These are phyloP conservation scores for Russula emetica DNA, from an alignment of 768 basidiomycete species.

Conservation along the genomic window DNA sequence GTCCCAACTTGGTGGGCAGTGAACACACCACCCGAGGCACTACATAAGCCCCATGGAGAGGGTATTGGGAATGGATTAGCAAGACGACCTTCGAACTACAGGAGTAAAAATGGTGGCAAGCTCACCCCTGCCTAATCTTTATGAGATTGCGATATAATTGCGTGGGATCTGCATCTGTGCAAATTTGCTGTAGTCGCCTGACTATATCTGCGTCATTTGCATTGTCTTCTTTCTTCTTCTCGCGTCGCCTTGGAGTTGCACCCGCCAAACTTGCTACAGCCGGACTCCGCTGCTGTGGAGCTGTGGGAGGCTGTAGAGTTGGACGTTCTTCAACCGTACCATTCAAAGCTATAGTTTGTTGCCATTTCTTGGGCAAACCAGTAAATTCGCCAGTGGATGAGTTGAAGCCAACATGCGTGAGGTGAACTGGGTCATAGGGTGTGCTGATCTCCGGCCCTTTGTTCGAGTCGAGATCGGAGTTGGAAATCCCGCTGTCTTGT, in stretches of 20 bases:
- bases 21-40: constrained; percentile 97
- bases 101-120: constrained; percentile 5
- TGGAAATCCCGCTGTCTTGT: constrained; percentile 92
- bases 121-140: constrained; percentile 97
- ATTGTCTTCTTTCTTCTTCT: constrained; percentile 49
- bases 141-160: constrained; percentile 85
- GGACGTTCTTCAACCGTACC: constrained; percentile 33
- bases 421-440: constrained; percentile 50
- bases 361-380: too few species aligned
- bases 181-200: constrained; percentile 85
- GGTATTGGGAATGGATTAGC: background rate
- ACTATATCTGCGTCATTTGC: constrained; percentile 85
- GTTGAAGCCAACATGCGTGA: too few species aligned
- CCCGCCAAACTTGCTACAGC: constrained; percentile 62
- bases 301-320: constrained; percentile 28
- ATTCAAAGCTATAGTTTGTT: background rate
- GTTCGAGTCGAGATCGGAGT: constrained; percentile 59
- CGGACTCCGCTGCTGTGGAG: constrained; percentile 49
- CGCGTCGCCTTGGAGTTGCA: constrained; percentile 67
- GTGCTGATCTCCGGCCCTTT: constrained; percentile 91
- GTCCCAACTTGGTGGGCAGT: constrained; percentile 97
- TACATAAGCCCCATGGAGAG: constrained; percentile 32
- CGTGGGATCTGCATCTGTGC: constrained; percentile 96
- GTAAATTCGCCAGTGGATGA: too few species aligned
- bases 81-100: constrained; percentile 39